Base-by-base conservation (phyloP, 2,329 filamentous ascomycete genomes). In the Fragosphaeria purpurea region DNA sequence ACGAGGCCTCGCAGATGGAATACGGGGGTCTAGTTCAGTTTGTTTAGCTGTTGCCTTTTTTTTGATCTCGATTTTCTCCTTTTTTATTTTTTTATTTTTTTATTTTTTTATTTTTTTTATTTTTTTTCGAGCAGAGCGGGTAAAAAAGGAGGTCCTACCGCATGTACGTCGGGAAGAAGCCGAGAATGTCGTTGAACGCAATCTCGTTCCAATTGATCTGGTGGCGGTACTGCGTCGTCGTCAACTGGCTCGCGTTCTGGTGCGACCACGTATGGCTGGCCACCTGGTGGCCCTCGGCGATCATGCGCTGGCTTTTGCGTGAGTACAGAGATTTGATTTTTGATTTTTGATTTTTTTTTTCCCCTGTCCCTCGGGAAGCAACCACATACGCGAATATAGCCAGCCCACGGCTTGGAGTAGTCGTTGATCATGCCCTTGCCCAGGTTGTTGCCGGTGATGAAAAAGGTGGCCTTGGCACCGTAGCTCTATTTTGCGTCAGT, bases 391-490 rank as follows among this genome's bases (percentile, higher is more conserved):
- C 67, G 65, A 58, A 78, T 72, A 41, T 71, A 64, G 11, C 64
- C 63, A n/a, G 68, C 63, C 63, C 70, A 76, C n/a, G 64, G 65
- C 9, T 68, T 65, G 12, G 65, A 67, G 4, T 69, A 63, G 50
- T 73, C 68, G 55, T 80, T 77, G 56, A 80, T 80, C 56, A 70
- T 62, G 39, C 76, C 75, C 62, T 79, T 79, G 56, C 70, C 70
- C 40, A 75, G 67, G 63, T 77, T 79, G 62, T 72, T 77, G 5
- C 76, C 76, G 7, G 73, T 79, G 54, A 85, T 70, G 63, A 85
- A 85, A 62, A 86, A 86, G 2, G 83, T 86, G 2, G 80, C 82
- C 56, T 78, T 82, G 11, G 78, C 80, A 33, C 74, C 67, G 59
- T 83, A 81, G 32, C 66, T 70, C 61, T 66, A 44, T 11, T 22